Base-by-base conservation (phyloP, 805 yeast species). In the Cyberlindnera americana region DNA sequence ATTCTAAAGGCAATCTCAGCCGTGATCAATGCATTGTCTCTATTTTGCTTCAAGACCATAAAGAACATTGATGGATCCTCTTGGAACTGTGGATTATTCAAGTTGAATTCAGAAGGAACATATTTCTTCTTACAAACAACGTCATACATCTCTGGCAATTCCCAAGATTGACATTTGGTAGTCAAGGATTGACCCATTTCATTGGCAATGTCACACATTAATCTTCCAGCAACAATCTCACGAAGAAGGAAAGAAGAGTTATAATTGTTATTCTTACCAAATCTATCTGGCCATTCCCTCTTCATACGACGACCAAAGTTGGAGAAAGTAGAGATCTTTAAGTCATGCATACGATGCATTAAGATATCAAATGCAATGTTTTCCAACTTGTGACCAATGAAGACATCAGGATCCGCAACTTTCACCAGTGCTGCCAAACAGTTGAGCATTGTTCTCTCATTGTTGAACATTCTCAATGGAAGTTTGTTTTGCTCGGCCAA, bases 131-230 rank as follows among this genome's bases (percentile, higher is more conserved):
- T 78, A 52, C 96, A 81, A 14, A 86, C 84, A 35, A 86, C 75
- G 22, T 78, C 81, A 52, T 79, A 83, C 98, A 93, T 93, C 61
- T 93, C 99, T 12, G 84, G 71, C 41, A 93, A 69, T 43, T 87
- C 95, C 96, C 96, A 93, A 14, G 91, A 84, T 61, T 88, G 95
- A 65, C 98, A 93, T 59, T 89, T 88, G 5, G 83, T 69, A 4
- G 96, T 88, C 47, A 91, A 68, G 0, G 97, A 90, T 59, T 84
- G 93, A 35, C 98, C 99, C 79, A 90, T 76, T 54, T 88, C 96
- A 61, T 93, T 93, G 37, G 91, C 88, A 56, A 93, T 78, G 62
- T 93, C 99, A 72, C 96, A 87, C 33, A 91, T 55, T 40, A 93
- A 71, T 52, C 99, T 73, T 26, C 99, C 99, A 27, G 89, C 78